A percentile compares a stretch with the other conserved stretches of the same genome.
Evolutionary conservation across 202 grass and related monocot species (phyloP).

Genomic region (Digitaria exilis): DNA sequence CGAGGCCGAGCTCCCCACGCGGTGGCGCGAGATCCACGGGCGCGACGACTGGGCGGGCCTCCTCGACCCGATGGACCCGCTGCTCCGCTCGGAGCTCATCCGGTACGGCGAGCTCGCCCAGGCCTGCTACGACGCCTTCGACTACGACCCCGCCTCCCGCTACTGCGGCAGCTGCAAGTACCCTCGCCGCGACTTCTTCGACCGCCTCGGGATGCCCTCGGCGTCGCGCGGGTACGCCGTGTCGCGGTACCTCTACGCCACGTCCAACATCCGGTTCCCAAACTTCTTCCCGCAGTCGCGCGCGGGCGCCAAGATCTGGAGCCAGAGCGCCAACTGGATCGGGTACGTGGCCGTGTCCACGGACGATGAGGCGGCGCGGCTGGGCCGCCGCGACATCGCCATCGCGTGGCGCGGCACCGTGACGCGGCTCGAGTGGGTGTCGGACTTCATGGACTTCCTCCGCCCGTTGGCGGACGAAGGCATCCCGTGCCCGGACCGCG

Average conservation of each 20-base stretch:
- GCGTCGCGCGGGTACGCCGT: conserved; percentile 41
- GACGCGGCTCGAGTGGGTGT: conserved; percentile 56
- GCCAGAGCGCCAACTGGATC: conserved; percentile 64
- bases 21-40: conserved; percentile 73
- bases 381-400: conserved; percentile 59
- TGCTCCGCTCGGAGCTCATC: conserved; percentile 66
- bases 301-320: conserved; percentile 36
- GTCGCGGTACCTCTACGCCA: conserved; percentile 57
- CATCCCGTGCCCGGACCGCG: conserved; percentile 44
- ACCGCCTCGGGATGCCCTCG: conserved; percentile 54
- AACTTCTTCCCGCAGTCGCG: conserved; percentile 46
- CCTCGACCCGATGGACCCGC: conserved; percentile 60
- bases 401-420: conserved; percentile 64
- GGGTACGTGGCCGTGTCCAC: conserved; percentile 64
- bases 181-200: conserved; percentile 55
- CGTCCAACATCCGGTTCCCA: conserved; percentile 49
- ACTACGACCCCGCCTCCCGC: conserved; percentile 46
- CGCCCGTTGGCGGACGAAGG: conserved; percentile 39
- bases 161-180: conserved; percentile 65
- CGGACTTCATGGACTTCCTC: conserved; percentile 58
- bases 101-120: conserved; percentile 74
- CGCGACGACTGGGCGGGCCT: conserved; percentile 61
- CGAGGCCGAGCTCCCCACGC: conserved; percentile 19
- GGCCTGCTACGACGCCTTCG: conserved; percentile 72
- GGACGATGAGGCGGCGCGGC: conserved; percentile 43